phyloP scores from a whole-genome alignment of 169 alveolate species.

The Eimeria necatrix region DNA sequence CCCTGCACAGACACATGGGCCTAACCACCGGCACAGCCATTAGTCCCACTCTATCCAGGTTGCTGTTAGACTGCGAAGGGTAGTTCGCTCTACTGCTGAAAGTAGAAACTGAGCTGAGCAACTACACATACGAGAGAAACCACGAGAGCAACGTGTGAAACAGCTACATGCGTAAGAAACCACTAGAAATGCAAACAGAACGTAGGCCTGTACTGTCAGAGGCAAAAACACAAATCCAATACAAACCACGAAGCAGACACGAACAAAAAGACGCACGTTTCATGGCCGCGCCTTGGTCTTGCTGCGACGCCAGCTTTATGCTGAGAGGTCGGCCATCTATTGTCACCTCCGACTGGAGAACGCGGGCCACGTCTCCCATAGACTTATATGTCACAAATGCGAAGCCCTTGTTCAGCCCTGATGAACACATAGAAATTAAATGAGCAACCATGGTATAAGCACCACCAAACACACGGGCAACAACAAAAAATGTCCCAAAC shows the following conservation, averaged over 20 bases:
- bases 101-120: too few species aligned
- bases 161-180: too few species aligned
- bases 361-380: conserved; percentile 55
- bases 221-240: background rate
- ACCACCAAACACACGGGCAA: background rate
- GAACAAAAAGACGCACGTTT: conserved; percentile 17
- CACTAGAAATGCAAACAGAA: background rate
- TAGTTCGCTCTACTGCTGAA: too few species aligned
- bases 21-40: too few species aligned
- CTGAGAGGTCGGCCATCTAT: conserved; percentile 63
- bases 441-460: background rate
- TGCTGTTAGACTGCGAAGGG: too few species aligned
- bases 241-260: background rate
- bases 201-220: background rate
- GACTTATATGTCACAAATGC: conserved; percentile 72
- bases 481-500: too few species aligned
- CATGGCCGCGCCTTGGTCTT: conserved; percentile 60
- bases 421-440: background rate
- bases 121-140: too few species aligned
- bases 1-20: background rate
- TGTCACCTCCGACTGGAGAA: conserved; percentile 62
- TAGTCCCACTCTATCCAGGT: too few species aligned
- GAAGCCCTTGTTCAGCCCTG: conserved; percentile 69
- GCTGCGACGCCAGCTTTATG: conserved; percentile 75
- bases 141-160: too few species aligned